Percentiles rank a stretch among this genome's conserved stretches.
Conservation (phyloP, 345 rosid genomes). For the Raphanus sativus region DNA sequence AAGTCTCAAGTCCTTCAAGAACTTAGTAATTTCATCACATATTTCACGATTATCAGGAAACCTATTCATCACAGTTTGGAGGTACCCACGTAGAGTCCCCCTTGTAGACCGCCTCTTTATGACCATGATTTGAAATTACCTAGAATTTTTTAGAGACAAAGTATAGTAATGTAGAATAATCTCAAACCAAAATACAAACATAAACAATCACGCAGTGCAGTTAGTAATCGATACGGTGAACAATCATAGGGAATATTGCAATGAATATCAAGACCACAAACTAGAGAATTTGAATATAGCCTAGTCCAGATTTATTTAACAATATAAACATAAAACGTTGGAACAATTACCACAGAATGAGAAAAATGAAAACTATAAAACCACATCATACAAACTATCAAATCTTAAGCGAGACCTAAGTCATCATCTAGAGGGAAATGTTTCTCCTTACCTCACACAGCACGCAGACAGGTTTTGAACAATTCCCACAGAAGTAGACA, state of each 20-base stretch:
- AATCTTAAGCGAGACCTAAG: neutral
- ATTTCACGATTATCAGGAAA: neutral
- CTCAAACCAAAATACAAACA: neutral
- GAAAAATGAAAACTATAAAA: neutral
- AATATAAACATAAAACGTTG: neutral
- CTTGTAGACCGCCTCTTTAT: neutral
- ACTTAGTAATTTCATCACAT: neutral
- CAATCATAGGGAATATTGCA: neutral
- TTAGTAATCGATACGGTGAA: neutral
- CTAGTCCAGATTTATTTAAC: neutral
- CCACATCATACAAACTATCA: neutral
- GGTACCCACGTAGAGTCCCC: neutral
- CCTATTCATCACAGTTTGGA: neutral
- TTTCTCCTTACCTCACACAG: neutral
- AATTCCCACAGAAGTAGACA: neutral
- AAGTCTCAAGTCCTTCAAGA: neutral
- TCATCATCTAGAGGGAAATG: neutral
- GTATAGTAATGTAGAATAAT: neutral
- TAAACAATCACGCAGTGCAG: neutral
- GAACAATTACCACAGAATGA: neutral
- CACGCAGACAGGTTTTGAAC: neutral
- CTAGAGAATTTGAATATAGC: neutral
- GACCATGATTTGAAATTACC: neutral
- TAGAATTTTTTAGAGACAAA: neutral
- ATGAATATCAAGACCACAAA: neutral